phyloP scores from a whole-genome alignment of 768 basidiomycete genomes.

The Naematelia aurantialba region DNA sequence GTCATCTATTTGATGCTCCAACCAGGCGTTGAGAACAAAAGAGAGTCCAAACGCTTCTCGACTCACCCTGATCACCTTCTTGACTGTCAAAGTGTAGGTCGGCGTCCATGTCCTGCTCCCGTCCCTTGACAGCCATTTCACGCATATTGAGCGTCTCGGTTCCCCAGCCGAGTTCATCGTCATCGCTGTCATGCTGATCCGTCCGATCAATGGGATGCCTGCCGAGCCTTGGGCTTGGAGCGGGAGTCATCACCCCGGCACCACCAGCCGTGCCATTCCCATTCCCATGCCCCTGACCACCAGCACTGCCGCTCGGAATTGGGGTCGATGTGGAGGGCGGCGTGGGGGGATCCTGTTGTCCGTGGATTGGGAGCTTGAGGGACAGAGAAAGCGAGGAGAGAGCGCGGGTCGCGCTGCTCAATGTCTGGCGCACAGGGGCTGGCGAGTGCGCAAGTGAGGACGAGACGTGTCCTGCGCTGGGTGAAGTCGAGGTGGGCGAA shows the following conservation, averaged over 20 bases:
- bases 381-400: neutral
- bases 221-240: neutral
- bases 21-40: neutral
- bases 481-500: neutral
- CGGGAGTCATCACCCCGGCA: neutral
- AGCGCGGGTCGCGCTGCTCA: neutral
- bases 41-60: neutral
- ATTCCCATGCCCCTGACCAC: too few species aligned
- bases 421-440: neutral
- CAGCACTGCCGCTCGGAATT: neutral
- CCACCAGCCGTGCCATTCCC: neutral
- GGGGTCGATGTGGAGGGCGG: neutral
- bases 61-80: neutral
- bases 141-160: neutral
- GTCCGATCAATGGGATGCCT: neutral
- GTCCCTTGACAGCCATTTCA: neutral
- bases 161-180: neutral
- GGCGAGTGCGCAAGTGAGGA: neutral
- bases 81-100: neutral
- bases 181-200: neutral
- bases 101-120: neutral
- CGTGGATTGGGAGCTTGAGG: neutral
- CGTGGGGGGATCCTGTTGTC: neutral
- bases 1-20: too few species aligned
- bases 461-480: neutral